A percentile compares a stretch with the other conserved stretches of the same genome.
These are phyloP conservation scores for Arthrobotrys sinensis DNA, from an alignment of 2,329 filamentous ascomycete genomes.

Conservation along the genomic window DNA sequence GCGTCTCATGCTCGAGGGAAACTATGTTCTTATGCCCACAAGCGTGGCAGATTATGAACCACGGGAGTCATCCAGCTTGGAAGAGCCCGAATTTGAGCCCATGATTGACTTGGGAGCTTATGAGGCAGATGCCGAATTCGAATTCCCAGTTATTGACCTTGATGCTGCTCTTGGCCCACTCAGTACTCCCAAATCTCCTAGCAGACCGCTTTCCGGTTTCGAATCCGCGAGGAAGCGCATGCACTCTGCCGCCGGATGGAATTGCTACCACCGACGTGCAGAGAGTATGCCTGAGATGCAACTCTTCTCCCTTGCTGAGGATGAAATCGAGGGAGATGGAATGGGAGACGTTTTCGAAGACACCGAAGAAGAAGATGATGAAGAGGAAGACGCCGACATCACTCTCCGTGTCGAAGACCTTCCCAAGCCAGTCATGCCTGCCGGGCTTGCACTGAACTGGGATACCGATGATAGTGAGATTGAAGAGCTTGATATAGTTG, in stretches of 20 bases:
- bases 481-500: conserved; percentile 64
- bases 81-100: conserved; percentile 62
- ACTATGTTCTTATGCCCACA: conserved; percentile 65
- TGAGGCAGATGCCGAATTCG: conserved; percentile 69
- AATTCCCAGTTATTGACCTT: conserved; percentile 89
- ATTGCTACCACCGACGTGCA: conserved; percentile 82
- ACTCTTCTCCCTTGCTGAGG: conserved; percentile 76
- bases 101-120: conserved; percentile 65
- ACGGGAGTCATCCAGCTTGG: conserved; percentile 61
- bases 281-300: conserved; percentile 86
- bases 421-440: conserved; percentile 51
- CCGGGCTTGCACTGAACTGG: conserved; percentile 51
- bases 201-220: conserved; percentile 76
- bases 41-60: conserved; percentile 46
- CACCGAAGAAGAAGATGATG: conserved; percentile 76
- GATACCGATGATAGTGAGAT: conserved; percentile 58
- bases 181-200: conserved; percentile 76
- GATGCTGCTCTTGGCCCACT: conserved; percentile 94
- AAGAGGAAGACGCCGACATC: conserved; percentile 67
- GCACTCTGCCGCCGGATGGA: conserved; percentile 82
- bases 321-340: conserved; percentile 74
- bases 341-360: conserved; percentile 93
- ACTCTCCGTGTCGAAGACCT: conserved; percentile 60
- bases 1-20: conserved; percentile 61
- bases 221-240: conserved; percentile 79